Percentiles rank a stretch among this genome's conserved stretches.
These are phyloP conservation scores for Populus tomentosa DNA, from an alignment of 441 rosid genomes.

Conservation along the genomic window DNA sequence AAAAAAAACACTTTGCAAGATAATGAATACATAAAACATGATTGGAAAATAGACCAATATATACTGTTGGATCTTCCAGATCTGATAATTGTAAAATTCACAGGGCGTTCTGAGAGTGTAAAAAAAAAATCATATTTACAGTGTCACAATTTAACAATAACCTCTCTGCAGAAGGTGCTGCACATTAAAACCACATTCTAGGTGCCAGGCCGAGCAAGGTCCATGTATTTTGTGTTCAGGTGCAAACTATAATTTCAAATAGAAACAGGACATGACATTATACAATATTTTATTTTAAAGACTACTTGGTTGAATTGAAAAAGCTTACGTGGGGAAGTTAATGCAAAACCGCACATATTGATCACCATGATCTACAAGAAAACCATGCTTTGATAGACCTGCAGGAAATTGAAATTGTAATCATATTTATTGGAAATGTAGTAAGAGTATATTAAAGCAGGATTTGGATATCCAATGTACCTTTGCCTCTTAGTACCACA, in stretches of 20 bases:
- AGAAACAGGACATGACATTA: too few relatives aligned
- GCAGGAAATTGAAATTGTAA: conserved; percentile 24
- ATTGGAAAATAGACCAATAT: background rate
- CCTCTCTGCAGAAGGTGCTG: too few relatives aligned
- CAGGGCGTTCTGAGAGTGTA: background rate
- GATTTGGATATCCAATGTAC: conserved; percentile 27
- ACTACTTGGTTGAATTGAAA: background rate
- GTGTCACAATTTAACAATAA: too few relatives aligned
- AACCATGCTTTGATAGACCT: conserved; percentile 79
- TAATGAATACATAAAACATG: background rate
- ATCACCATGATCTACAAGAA: conserved; percentile 68
- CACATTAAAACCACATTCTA: too few relatives aligned
- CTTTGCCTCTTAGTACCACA: conserved; percentile 77
- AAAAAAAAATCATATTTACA: too few relatives aligned
- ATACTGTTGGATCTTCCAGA: background rate
- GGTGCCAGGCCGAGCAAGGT: too few relatives aligned
- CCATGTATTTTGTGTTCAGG: too few relatives aligned
- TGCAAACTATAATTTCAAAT: too few relatives aligned
- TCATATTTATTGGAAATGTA: conserved; percentile 14
- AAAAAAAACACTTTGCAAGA: too few relatives aligned
- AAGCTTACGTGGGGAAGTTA: conserved; percentile 68
- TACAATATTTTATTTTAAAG: background rate
- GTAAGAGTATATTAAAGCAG: background rate
- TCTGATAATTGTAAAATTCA: background rate
- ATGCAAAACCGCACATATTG: conserved; percentile 79